Evolutionary conservation across 1,284 basidiomycete species (phyloP).

Genomic region (Pseudozyma thailandica): DNA sequence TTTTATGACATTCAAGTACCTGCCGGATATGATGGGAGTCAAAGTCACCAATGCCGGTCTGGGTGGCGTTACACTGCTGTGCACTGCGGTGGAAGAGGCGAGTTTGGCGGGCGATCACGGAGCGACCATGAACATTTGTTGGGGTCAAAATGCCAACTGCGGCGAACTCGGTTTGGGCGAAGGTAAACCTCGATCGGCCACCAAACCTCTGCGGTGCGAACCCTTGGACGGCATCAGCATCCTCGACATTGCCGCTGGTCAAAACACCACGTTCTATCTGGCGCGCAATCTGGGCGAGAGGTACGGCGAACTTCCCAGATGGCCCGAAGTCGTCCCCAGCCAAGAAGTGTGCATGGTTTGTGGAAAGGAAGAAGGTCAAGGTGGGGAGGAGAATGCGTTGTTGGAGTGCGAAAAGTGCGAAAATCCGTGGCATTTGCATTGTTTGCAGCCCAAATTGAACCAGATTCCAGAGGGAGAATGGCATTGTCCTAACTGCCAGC

Average conservation of each 20-base stretch:
- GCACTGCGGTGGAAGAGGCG: slow-evolving; percentile 75
- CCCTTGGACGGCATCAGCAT: slow-evolving; percentile 80
- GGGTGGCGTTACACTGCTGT: slow-evolving; percentile 91
- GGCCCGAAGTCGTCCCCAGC: slow-evolving; percentile 72
- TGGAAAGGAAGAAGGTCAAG: slow-evolving; percentile 74
- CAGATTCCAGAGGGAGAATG: slow-evolving; percentile 79
- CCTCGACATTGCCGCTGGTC: slow-evolving; percentile 81
- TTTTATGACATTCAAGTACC: slow-evolving; percentile 54
- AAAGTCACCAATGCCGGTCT: slow-evolving; percentile 72
- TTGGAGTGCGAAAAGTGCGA: slow-evolving; percentile 77
- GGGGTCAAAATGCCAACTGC: slow-evolving; percentile 79
- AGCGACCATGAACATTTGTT: slow-evolving; percentile 81
- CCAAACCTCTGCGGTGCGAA: slow-evolving; percentile 81
- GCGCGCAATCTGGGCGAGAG: slow-evolving; percentile 73
- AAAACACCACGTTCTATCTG: slow-evolving; percentile 82
- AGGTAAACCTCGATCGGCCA: slow-evolving; percentile 84
- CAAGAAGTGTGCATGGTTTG: slow-evolving; percentile 81
- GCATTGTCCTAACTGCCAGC: slow-evolving; percentile 56
- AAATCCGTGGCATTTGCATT: slow-evolving; percentile 83
- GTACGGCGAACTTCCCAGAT: slow-evolving; percentile 62
- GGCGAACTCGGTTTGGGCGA: slow-evolving; percentile 84
- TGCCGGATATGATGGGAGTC: slow-evolving; percentile 62
- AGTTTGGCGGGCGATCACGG: slow-evolving; percentile 71
- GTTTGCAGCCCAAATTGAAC: slow-evolving; percentile 80
- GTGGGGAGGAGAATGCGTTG: slow-evolving; percentile 50